Evolutionary conservation across 306 rosid genomes (phyloP).

Genomic region (Lathyrus aphaca): DNA sequence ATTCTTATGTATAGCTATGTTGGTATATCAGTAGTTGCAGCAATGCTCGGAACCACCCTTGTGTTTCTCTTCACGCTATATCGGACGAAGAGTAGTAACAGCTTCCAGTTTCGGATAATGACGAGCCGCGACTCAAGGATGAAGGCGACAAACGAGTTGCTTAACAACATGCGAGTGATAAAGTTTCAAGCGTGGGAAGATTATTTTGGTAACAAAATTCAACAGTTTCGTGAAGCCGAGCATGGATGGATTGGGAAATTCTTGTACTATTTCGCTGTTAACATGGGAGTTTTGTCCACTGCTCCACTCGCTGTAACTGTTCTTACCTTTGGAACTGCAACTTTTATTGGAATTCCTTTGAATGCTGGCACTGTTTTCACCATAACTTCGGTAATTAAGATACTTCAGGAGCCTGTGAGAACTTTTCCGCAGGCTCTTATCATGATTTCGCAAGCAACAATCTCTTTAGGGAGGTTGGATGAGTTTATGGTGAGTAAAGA

Average conservation of each 20-base stretch:
- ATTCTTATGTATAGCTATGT: slow-evolving; percentile 59
- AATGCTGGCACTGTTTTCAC: slow-evolving; percentile 73
- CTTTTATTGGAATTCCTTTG: slow-evolving; percentile 57
- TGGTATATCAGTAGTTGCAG: slow-evolving; percentile 56
- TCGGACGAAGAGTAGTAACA: slow-evolving; percentile 54
- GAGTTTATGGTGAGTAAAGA: slow-evolving; percentile 67
- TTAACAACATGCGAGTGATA: slow-evolving; percentile 78
- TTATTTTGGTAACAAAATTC: slow-evolving; percentile 63
- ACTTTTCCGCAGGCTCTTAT: slow-evolving; percentile 81
- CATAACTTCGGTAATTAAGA: slow-evolving; percentile 68
- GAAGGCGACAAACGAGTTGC: slow-evolving; percentile 87
- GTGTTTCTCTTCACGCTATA: slow-evolving; percentile 50
- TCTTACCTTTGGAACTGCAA: slow-evolving; percentile 69
- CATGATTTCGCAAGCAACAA: slow-evolving; percentile 69
- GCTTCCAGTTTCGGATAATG: slow-evolving; percentile 65
- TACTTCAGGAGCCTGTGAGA: slow-evolving; percentile 83
- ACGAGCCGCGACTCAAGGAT: slow-evolving; percentile 73
- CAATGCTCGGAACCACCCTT: slow-evolving; percentile 49
- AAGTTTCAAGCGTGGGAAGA: slow-evolving; percentile 97
- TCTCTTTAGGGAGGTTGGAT: slow-evolving; percentile 79
- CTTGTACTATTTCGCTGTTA: slow-evolving; percentile 63
- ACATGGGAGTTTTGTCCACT: slow-evolving; percentile 53
- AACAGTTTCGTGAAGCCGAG: slow-evolving; percentile 57
- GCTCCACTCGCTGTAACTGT: slow-evolving; percentile 60
- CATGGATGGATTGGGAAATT: slow-evolving; percentile 78